Evolutionary conservation across 225 moss, liverwort and hornwort genomes (phyloP).

Genomic region (Bryoerythrophyllum caledonicum): DNA sequence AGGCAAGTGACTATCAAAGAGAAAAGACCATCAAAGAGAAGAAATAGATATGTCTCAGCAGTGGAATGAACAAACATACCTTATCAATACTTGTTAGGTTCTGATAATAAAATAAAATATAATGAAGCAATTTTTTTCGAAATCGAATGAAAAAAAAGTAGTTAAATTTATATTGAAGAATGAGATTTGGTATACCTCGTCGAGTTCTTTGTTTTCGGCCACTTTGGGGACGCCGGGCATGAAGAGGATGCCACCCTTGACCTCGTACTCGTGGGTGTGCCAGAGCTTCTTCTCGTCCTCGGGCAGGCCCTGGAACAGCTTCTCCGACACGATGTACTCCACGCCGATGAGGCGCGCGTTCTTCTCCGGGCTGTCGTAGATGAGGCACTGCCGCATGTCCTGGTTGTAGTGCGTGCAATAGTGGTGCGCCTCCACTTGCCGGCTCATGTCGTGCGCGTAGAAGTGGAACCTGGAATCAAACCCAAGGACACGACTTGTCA

Average conservation of each 20-base stretch:
- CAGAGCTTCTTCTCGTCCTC: conserved; percentile 82
- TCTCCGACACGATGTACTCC: conserved; percentile 84
- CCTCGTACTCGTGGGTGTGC: conserved; percentile 77
- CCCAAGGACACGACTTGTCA: neutral
- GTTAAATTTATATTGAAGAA: neutral
- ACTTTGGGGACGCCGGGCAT: conserved; percentile 53
- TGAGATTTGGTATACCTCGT: conserved; percentile 33
- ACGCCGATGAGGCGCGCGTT: conserved; percentile 75
- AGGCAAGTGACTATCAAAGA: too few relatives aligned
- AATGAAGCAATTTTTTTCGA: too few relatives aligned
- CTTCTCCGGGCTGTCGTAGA: conserved; percentile 67
- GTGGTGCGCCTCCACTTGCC: conserved; percentile 83
- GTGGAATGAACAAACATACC: too few relatives aligned
- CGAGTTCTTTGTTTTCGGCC: conserved; percentile 55
- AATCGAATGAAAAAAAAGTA: neutral
- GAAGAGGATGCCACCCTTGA: conserved; percentile 77
- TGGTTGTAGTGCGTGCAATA: conserved; percentile 84
- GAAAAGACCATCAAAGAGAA: too few relatives aligned
- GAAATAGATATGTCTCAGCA: too few relatives aligned
- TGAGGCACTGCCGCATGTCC: conserved; percentile 75
- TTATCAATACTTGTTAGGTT: too few relatives aligned
- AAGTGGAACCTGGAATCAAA: conserved; percentile 64
- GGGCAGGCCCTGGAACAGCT: conserved; percentile 60
- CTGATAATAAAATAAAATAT: too few relatives aligned
- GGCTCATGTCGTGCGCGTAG: conserved; percentile 72